These are phyloP conservation scores for Plasmodium vivax DNA, from an alignment of 169 alveolate species.

Conservation along the genomic window DNA sequence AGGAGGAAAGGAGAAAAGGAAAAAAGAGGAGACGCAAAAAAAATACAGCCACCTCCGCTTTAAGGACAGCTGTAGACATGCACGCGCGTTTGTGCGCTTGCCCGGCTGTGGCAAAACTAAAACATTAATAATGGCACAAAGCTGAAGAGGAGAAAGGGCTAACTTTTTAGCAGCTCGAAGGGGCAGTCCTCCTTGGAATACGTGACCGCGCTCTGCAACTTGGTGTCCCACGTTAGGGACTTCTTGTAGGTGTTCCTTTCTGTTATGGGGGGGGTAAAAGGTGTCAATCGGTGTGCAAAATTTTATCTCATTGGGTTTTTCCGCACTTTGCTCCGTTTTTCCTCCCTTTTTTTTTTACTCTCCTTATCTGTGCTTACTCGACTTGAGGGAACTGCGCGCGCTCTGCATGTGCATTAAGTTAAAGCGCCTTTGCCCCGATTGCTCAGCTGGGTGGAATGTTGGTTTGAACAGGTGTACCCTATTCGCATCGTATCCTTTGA, in stretches of 20 bases:
- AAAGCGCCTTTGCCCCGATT: constrained; percentile 4
- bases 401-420: constrained; percentile 69
- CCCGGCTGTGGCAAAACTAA: background rate
- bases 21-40: background rate
- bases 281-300: background rate
- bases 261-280: constrained; percentile 4
- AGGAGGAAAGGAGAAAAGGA: no score
- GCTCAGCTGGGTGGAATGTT: background rate
- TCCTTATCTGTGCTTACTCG: constrained; percentile 27
- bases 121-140: background rate
- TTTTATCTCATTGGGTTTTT: background rate
- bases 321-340: background rate
- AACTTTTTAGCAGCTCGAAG: constrained; percentile 15
- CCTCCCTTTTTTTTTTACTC: background rate
- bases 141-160: background rate
- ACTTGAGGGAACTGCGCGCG: constrained; percentile 59
- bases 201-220: constrained; percentile 60
- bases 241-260: constrained; percentile 53
- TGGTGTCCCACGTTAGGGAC: constrained; percentile 74
- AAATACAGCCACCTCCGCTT: background rate
- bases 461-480: background rate
- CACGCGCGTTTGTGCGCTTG: background rate
- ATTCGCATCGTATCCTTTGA: background rate
- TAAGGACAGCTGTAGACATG: constrained; percentile 7
- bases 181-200: constrained; percentile 73